Evolutionary conservation across 129 eudicot species (phyloP), one percentile per base, ranked within the genome.

Genomic region (Flaveria bidentis): DNA sequence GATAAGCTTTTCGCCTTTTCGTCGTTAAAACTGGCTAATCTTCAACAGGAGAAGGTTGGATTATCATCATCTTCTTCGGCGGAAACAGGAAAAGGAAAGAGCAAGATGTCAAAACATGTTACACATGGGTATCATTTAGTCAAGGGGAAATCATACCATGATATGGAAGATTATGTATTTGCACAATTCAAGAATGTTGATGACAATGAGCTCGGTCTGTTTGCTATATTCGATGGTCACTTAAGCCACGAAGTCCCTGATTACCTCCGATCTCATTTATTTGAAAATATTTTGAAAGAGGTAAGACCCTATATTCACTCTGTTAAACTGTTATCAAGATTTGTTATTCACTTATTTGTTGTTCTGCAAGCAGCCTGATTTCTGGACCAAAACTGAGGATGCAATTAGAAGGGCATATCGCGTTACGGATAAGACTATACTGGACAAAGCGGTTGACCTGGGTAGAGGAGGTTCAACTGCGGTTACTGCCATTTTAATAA

Each of bases 381-480:
- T 93, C 74, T 93, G 97, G 98, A 85, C 79, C 6, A 78, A 93
- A 23, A 81, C 97, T 6, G 85, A 79, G 69, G 60, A 61, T 60
- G 98, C 98, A 36, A 78, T 87, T 11, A 90, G 82, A 72, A 87
- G 77, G 70, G 98, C 97, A 7, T 93, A 93, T 81, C 75, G 81
- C 22, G 69, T 82, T 16, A 93, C 98, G 2, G 98, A 93, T 69
- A 76, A 87, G 10, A 89, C 85, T 4, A 93, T 93, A 68, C 72
- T 93, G 60, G 97, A 87, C 30, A 86, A 85, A 81, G 85, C 96
- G 7, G 78, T 84, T 56, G 62, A 83, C 42, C 63, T 94, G 81
- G 98, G 98, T 39, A 86, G 81, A 81, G 98, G 98, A 20, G 98
- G 98, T 17, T 94, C 98, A 22, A 94, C 98, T 66, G 98, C 98